Evolutionary conservation across 176 grass and related monocot genomes (phyloP), one percentile per base, ranked within the genome.

Genomic region (Themeda triandra): DNA sequence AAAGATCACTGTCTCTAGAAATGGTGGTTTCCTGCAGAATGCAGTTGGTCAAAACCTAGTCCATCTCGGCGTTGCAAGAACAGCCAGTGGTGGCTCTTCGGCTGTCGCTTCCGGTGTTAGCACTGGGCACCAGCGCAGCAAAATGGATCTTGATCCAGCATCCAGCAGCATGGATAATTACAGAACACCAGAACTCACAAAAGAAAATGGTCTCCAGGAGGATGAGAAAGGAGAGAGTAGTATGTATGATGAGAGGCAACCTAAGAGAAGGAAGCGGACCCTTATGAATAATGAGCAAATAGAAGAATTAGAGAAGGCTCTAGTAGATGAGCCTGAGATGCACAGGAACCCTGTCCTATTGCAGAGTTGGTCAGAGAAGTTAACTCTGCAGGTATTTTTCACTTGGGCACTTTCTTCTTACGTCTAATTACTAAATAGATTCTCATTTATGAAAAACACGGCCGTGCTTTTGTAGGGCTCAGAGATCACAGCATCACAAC

Each of bases 251-350:
- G 91, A 95, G 73, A 86, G 92, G 72, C 93, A 92, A 84, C 93
- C 87, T 69, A 94, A 90, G 73, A 98, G 90, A 86, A 92, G 93
- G 87, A 98, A 98, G 86, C 86, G 91, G 21, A 98, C 89, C 33
- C 89, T 98, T 63, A 95, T 98, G 96, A 95, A 95, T 76, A 93
- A 91, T 18, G 81, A 37, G n/a, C 96, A 98, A 46, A 90, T 98
- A 80, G 80, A 82, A 66, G 77, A 90, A 79, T 90, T 98, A 27
- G 96, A 98, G 80, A 90, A 88, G 84, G 91, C 93, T 85, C 89
- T 98, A 28, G 62, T 90, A 73, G 93, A 95, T 68, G 96, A 95
- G 56, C 96, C 91, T 51, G 96, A 98, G 68, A 98, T 98, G 96
- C 93, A 98, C 60, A 98, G 83, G 86, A 95, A 93, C 85, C 73